These are phyloP conservation scores for Suillus alpinus DNA, from an alignment of 768 basidiomycete species.

Conservation along the genomic window DNA sequence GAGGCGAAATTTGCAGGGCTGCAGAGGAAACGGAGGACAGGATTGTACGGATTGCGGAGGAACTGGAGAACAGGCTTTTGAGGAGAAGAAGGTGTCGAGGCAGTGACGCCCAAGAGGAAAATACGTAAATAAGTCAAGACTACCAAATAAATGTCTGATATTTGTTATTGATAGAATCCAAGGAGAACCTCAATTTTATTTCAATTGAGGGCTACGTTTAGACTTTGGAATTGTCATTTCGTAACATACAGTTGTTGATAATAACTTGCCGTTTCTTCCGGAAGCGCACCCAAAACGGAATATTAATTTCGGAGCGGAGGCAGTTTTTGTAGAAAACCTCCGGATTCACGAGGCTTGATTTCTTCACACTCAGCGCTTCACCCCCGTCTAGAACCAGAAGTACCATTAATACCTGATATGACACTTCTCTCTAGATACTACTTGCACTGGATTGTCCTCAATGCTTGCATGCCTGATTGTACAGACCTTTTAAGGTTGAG, in stretches of 20 bases:
- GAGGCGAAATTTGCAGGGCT: slow-evolving; percentile 22
- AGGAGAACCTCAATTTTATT: slow-evolving; percentile 31
- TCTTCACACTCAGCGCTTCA: not conserved
- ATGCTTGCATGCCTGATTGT: slow-evolving; percentile 1
- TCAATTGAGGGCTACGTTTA: slow-evolving; percentile 30
- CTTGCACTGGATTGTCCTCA: slow-evolving; percentile 1
- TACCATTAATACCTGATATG: not conserved
- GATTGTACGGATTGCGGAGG: slow-evolving; percentile 23
- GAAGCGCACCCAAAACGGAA: not conserved
- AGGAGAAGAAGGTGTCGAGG: slow-evolving; percentile 33
- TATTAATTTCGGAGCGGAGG: slow-evolving; percentile 4
- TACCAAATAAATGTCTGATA: slow-evolving; percentile 19
- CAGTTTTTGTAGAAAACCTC: not conserved
- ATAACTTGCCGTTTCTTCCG: slow-evolving; percentile 2
- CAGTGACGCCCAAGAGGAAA: slow-evolving; percentile 29
- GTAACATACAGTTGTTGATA: slow-evolving; percentile 2
- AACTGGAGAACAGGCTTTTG: slow-evolving; percentile 29
- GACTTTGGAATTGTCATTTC: slow-evolving; percentile 21
- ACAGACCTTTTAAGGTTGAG: slow-evolving; percentile 8
- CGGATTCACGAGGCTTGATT: not conserved
- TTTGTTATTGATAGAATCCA: slow-evolving; percentile 26
- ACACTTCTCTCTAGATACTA: not conserved
- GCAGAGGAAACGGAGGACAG: slow-evolving; percentile 19
- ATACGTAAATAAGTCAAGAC: slow-evolving; percentile 28
- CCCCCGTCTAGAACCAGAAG: not conserved